Conservation (phyloP, 164 flowering plant genomes). For the Stephania japonica region DNA sequence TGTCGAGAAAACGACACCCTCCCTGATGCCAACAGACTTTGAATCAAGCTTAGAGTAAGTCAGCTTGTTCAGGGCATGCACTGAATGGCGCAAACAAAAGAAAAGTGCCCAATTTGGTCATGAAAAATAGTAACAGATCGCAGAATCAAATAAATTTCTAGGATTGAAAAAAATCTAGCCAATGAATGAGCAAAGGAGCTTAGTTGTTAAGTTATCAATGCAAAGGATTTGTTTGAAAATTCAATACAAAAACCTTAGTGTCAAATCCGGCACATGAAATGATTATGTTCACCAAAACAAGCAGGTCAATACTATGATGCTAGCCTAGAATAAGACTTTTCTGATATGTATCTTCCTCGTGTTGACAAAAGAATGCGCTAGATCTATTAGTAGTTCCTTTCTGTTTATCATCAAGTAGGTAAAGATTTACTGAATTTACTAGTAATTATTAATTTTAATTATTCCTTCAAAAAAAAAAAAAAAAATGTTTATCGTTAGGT, state of each 20-base stretch:
- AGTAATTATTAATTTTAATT: too few species aligned
- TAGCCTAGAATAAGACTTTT: neutral
- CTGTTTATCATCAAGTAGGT: neutral
- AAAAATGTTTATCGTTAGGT: too few species aligned
- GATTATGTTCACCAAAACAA: neutral
- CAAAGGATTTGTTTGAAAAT: neutral
- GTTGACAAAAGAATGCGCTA: neutral
- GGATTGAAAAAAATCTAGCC: neutral
- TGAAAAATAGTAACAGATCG: neutral
- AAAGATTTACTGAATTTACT: too few species aligned
- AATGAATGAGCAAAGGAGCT: neutral
- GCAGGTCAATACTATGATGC: neutral
- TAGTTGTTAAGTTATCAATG: neutral
- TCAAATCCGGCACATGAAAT: neutral
- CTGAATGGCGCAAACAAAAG: conserved; percentile 32
- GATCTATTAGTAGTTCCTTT: neutral
- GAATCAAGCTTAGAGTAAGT: conserved; percentile 97
- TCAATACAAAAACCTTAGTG: neutral
- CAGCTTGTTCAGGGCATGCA: conserved; percentile 92
- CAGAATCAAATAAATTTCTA: neutral
- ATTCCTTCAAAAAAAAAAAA: too few species aligned
- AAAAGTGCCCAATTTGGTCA: neutral
- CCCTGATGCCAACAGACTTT: conserved; percentile 76
- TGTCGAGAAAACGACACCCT: conserved; percentile 87
- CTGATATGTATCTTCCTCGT: neutral